Evolutionary conservation across 2,329 filamentous ascomycete genomes (phyloP), one percentile per base, ranked within the genome.

Genomic region (Alternaria novae-zelandiae): DNA sequence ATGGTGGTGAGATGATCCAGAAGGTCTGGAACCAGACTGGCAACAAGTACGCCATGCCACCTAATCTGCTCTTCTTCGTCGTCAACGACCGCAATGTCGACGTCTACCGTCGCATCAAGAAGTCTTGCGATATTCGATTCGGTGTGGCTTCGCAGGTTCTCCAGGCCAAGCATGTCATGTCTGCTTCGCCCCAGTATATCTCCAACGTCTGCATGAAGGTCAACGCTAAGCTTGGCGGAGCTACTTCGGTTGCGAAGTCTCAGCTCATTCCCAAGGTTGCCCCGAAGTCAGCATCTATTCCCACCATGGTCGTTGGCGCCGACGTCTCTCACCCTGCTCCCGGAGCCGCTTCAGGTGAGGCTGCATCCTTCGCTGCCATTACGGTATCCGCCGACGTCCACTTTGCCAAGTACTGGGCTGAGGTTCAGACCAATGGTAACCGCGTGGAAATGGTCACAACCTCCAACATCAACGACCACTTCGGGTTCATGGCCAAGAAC

Each of bases 131-230:
- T 70, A 95, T 92, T 74, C 90, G 92, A 32, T 94, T 89, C 68
- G 94, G 91, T n/a, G 86, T 94, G 13, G 85, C 93, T 0, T 93
- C 93, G 0, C 96, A 98, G 77, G 91, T 94, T 66, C 76, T 98
- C n/a, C 90, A 94, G 68, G 83, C 85, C 3, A 82, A 82, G 0
- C 91, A 96, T 63, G 91, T 95, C 1, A 72, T 82, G 41, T 91
- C 90, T 76, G 88, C 87, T 15, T 88, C 91, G 21, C 86, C 86
- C 0, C 96, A 99, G 73, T 98, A 98, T 80, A 91, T 92, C 73
- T 96, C 92, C 1, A 99, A 99, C 66, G 93, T 99, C 0, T 87
- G 89, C 67, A 96, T 99, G 93, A 99, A 99, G 83, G 89, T 99
- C 69, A 98, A 99, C 72, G 91, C 93, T 4, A 99, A 99, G 83